phyloP scores from a whole-genome alignment of 352 stramenopile species.

The Hyaloperonospora arabidopsidis region DNA sequence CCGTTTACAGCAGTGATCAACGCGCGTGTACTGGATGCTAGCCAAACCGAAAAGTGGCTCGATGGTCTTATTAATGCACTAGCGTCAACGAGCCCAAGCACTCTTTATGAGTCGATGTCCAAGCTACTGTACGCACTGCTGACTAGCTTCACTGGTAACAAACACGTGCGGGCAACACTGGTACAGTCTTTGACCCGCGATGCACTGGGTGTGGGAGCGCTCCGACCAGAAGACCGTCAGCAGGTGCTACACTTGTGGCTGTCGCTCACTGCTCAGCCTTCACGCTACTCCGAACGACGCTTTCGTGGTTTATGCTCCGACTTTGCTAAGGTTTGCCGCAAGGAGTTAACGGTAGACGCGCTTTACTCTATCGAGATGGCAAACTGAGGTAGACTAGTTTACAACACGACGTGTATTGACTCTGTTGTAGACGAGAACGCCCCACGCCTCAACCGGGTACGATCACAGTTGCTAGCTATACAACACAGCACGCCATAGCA shows the following conservation, averaged over 20 bases:
- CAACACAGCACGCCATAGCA: background rate
- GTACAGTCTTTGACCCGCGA: slow-evolving; percentile 33
- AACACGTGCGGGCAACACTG: slow-evolving; percentile 26
- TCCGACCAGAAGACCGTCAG: slow-evolving; percentile 39
- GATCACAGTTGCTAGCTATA: background rate
- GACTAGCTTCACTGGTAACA: slow-evolving; percentile 33
- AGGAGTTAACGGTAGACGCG: slow-evolving; percentile 49
- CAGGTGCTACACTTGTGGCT: slow-evolving; percentile 54
- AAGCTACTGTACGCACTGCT: slow-evolving; percentile 50
- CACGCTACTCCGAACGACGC: slow-evolving; percentile 41
- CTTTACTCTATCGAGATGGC: slow-evolving; percentile 47
- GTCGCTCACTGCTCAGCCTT: slow-evolving; percentile 41
- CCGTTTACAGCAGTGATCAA: slow-evolving; percentile 43
- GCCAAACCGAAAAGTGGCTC: slow-evolving; percentile 43
- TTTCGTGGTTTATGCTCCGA: slow-evolving; percentile 56
- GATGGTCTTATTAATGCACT: slow-evolving; percentile 41
- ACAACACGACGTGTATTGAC: slow-evolving; percentile 10
- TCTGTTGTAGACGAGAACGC: background rate
- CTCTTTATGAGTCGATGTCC: slow-evolving; percentile 47
- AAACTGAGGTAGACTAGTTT: slow-evolving; percentile 15
- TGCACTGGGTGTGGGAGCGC: slow-evolving; percentile 29
- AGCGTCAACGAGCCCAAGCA: slow-evolving; percentile 43
- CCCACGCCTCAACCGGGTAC: background rate
- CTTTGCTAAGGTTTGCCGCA: slow-evolving; percentile 70
- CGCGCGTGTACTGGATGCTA: slow-evolving; percentile 31